Evolutionary conservation across 2,329 filamentous ascomycete species (phyloP), one percentile per base, ranked within the genome.

Genomic region (Aspergillus vadensis): DNA sequence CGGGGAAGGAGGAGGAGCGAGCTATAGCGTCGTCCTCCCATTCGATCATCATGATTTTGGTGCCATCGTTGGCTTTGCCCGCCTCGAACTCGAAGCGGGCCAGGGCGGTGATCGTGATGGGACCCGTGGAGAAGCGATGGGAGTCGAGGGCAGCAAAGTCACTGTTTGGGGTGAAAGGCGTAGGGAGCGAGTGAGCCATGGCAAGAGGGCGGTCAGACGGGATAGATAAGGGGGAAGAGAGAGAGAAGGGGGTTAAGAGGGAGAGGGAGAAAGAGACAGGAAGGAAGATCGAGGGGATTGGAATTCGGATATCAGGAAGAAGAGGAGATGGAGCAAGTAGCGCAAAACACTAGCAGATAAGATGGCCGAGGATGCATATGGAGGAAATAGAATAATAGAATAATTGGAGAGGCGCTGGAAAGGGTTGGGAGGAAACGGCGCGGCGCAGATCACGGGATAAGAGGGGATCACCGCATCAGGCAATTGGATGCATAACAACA

Each of bases 1-100:
- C 67, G 1, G 50, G 50, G 17, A 70, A 72, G 12, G 32, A 72
- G 15, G 81, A 65, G 10, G 77, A 76, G 55, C 79, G 76, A 2
- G 78, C 82, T 44, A 79, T 75, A 61, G 83, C 79, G 65, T 85
- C 83, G 55, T 88, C 86, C 72, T 91, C 87, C 92, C 92, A 97
- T 75, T 97, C 92, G 41, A 96, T 88, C 91, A 97, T 95, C 68
- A 97, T 80, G 64, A 97, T 88, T 80, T 96, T 97, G 64, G 91
- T 96, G 43, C 92, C 92, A 65, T 93, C 89, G 69, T 91, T 91
- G 53, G 87, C 89, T 73, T 85, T 86, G 38, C 88, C 89, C 0
- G 86, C 82, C 76, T 93, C 90, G 72, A 96, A 96, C 74, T 97
- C 92, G 77, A 96, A 97, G 61, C 92, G 88, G 49, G 91, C 89